Conservation (phyloP, 495 filamentous ascomycete genomes). For the Penicillium cinerascens region DNA sequence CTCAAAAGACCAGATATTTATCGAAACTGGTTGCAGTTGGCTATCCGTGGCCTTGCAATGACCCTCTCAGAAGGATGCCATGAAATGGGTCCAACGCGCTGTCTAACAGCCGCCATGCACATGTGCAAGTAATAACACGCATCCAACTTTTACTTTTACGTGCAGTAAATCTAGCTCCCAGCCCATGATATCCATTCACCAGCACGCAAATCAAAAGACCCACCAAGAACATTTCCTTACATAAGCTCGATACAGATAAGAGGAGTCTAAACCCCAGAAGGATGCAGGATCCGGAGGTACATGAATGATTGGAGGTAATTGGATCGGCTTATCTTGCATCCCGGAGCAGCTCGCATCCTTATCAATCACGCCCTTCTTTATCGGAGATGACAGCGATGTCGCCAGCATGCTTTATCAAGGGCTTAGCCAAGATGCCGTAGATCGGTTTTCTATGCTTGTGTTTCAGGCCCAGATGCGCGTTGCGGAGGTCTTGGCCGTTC, state of each 20-base stretch:
- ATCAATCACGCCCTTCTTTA: slow-evolving; percentile 6
- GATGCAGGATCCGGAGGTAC: slow-evolving; percentile 13
- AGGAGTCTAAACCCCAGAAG: slow-evolving; percentile 15
- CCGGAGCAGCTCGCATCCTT: slow-evolving; percentile 5
- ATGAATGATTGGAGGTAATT: slow-evolving; percentile 1
- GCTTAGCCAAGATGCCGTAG: neutral
- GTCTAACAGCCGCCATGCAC: no score
- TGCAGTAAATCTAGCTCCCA: no score
- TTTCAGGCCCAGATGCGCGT: neutral
- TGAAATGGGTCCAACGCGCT: no score
- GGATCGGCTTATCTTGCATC: slow-evolving; percentile 10
- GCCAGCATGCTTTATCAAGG: neutral
- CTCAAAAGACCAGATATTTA: no score
- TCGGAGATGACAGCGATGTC: neutral
- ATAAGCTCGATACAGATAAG: slow-evolving; percentile 2
- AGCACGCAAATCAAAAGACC: neutral
- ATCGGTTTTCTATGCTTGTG: neutral
- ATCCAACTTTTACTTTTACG: no score
- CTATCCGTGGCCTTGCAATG: no score
- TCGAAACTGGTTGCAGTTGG: no score
- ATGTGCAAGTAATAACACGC: no score
- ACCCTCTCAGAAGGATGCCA: no score
- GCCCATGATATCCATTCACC: no score
- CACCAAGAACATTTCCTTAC: neutral
- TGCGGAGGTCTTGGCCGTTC: slow-evolving; percentile 3